Conservation (phyloP, 2,329 filamentous ascomycete species). For the Neonectria neomacrospora region DNA sequence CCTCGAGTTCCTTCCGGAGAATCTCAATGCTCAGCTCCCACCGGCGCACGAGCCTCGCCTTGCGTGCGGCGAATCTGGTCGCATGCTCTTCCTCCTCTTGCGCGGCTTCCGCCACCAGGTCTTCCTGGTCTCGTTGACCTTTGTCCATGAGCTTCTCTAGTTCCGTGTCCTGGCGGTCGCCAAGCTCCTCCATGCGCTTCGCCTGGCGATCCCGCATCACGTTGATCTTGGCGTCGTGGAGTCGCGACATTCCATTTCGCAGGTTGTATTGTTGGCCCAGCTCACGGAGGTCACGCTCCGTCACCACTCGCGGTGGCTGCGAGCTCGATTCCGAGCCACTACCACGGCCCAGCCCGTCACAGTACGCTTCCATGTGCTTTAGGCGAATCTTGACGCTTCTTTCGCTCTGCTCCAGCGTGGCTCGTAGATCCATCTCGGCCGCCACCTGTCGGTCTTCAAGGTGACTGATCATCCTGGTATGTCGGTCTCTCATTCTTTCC, state of each 20-base stretch:
- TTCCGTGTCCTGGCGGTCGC: slow-evolving; percentile 65
- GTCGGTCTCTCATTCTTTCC: slow-evolving; percentile 65
- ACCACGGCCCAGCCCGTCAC: slow-evolving; percentile 62
- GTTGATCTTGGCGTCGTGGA: slow-evolving; percentile 71
- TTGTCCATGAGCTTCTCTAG: slow-evolving; percentile 57
- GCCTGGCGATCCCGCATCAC: slow-evolving; percentile 73
- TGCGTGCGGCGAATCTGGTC: slow-evolving; percentile 58
- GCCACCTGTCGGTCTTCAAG: slow-evolving; percentile 71
- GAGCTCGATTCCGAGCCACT: slow-evolving; percentile 44
- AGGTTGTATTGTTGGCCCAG: slow-evolving; percentile 70
- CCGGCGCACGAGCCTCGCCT: slow-evolving; percentile 56
- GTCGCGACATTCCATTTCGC: slow-evolving; percentile 67
- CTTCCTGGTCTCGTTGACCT: slow-evolving; percentile 60
- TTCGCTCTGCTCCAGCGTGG: slow-evolving; percentile 66
- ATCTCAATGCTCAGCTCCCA: slow-evolving; percentile 67
- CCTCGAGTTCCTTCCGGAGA: slow-evolving; percentile 63
- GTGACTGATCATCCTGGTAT: slow-evolving; percentile 62
- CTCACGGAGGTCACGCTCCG: slow-evolving; percentile 68
- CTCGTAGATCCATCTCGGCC: slow-evolving; percentile 69
- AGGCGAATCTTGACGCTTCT: slow-evolving; percentile 66
- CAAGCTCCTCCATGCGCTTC: slow-evolving; percentile 69
- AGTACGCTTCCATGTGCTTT: slow-evolving; percentile 75
- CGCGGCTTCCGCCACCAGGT: slow-evolving; percentile 58
- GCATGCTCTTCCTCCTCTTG: slow-evolving; percentile 63
- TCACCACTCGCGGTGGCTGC: slow-evolving; percentile 64